A percentile compares a stretch with the other conserved stretches of the same genome.
phyloP scores from a whole-genome alignment of 768 basidiomycete species.

The Cystofilobasidium macerans region DNA sequence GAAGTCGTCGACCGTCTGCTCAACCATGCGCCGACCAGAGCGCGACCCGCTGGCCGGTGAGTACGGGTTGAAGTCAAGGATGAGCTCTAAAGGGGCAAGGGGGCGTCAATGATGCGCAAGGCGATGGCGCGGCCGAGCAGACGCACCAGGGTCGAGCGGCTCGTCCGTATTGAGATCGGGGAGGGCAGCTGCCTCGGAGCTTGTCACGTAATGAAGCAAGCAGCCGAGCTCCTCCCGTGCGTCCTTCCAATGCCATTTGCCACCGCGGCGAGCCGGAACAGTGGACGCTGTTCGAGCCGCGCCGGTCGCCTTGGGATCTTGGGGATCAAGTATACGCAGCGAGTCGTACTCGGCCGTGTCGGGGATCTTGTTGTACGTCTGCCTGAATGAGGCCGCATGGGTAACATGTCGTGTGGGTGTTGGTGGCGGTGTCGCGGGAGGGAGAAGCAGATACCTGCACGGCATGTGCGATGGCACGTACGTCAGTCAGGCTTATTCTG shows the following conservation, averaged over 20 bases:
- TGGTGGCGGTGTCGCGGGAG: neutral
- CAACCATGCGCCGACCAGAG: neutral
- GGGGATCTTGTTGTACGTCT: neutral
- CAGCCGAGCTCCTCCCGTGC: neutral
- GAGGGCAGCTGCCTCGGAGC: neutral
- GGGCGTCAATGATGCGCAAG: neutral
- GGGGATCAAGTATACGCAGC: neutral
- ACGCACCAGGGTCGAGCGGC: neutral
- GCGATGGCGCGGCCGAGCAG: neutral
- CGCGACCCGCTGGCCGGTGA: neutral
- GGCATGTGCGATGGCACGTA: neutral
- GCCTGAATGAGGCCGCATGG: neutral
- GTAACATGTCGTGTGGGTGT: neutral
- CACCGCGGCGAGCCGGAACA: too few relatives aligned
- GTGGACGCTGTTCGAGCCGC: neutral
- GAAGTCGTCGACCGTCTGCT: conserved; percentile 4
- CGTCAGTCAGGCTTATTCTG: neutral
- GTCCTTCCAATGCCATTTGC: neutral
- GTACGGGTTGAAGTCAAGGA: conserved; percentile 5
- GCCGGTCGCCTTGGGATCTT: neutral
- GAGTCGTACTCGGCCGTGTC: neutral
- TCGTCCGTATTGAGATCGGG: neutral
- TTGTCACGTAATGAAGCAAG: neutral
- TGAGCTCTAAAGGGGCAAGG: neutral
- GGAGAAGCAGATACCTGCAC: neutral